phyloP scores from a whole-genome alignment of 805 yeast species.

The Kluyveromyces lactis region DNA sequence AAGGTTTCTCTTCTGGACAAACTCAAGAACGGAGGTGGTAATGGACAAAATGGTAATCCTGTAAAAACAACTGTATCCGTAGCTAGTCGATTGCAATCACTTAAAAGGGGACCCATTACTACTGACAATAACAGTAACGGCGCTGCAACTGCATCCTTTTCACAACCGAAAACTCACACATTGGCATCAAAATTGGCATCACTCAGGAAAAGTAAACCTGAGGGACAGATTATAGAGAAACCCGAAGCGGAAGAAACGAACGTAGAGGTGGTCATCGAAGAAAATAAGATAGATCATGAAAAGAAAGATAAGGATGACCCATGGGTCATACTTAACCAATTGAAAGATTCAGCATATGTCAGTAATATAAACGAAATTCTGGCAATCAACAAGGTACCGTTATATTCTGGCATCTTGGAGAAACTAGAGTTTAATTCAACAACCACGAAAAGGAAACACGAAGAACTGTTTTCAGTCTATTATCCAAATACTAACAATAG shows the following conservation, averaged over 20 bases:
- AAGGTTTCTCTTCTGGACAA: neutral
- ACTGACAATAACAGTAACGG: neutral
- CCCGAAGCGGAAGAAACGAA: neutral
- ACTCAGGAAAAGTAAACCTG: constrained; percentile 6
- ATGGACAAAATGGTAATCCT: neutral
- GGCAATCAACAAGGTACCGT: too few species aligned
- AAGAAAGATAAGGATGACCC: neutral
- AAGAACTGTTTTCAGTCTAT: constrained; percentile 25
- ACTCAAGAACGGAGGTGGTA: neutral
- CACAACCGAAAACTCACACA: constrained; percentile 2
- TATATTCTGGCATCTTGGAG: too few species aligned
- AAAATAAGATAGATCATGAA: neutral
- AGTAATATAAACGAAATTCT: too few species aligned
- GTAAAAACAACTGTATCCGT: neutral
- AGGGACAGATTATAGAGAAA: neutral
- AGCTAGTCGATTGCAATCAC: neutral
- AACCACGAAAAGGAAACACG: constrained; percentile 13
- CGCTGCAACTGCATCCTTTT: neutral
- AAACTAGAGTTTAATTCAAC: too few species aligned
- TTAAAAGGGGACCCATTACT: neutral
- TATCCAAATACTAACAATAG: constrained; percentile 36
- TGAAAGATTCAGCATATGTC: neutral
- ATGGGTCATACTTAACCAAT: neutral
- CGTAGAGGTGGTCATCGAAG: neutral
- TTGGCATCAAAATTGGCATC: constrained; percentile 10